Evolutionary conservation across 352 stramenopile genomes (phyloP), one percentile per base, ranked within the genome.

Genomic region (Phytopythium oedochilum): DNA sequence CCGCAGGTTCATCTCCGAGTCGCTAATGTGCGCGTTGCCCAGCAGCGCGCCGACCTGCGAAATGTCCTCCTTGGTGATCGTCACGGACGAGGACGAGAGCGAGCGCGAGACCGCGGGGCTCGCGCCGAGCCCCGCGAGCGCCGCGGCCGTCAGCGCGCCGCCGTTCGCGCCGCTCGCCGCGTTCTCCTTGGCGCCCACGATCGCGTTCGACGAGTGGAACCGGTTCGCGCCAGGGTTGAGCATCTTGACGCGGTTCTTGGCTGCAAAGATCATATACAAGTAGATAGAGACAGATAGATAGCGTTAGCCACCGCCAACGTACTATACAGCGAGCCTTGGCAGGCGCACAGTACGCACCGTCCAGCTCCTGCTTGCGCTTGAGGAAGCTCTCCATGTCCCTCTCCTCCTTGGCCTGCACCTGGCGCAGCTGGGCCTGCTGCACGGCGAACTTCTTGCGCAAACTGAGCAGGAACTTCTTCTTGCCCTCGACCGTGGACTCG

Each of bases 41-140:
- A 93, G 58, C 51, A 90, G 50, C 5, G 70, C 59, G 5, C 76
- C 74, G n/a, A 93, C 67, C 40, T 79, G 64, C 45, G 73, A 79
- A 40, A 93, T 90, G 66, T 93, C 83, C 61, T 93, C 83, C 59
- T 87, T 89, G 38, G 78, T 89, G 17, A 93, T 70, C n/a, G 73
- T 67, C 26, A 88, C 60, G 14, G 78, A 85, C 39, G 83, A 90
- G 35, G 83, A 93, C 44, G 80, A 90, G 28, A 77, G 57, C 25
- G 76, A 86, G 22, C 79, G 74, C 5, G 60, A 39, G 8, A 69
- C 62, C 47, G 32, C 68, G 56, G 29, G 77, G 52, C 9, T 42
- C 38, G 4, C 62, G 57, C 54, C 66, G 55, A 31, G 70, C 57
- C 62, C 66, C 39, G 59, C 63, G 35, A 71, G 57, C 23, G 63